Base-by-base conservation (phyloP, 345 rosid genomes). In the Dipteronia dyeriana region DNA sequence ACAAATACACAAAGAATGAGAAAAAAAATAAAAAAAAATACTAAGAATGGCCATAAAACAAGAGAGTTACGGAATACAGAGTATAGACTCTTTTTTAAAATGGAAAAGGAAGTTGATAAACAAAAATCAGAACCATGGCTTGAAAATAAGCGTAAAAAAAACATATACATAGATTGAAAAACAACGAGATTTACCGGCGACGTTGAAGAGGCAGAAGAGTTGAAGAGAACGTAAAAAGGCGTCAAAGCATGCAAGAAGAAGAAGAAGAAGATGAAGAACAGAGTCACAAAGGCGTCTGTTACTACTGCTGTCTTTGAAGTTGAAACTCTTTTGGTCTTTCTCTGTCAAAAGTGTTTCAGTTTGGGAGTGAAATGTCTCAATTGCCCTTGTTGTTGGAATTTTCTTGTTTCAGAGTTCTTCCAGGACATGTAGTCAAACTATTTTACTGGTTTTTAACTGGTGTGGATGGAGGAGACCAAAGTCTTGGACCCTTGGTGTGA, bases 181-280 rank as follows among this genome's bases (percentile, higher is more conserved):
- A 9, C 13, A 20, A 6, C 2, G 53, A 41, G 8, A 67, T 7
- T 71, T 53, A 56, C 64, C 39, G 47, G 49, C 41, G 49, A 71
- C 9, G 9, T 56, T 22, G 71, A 41, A 41, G 29, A 39, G 9
- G 10, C 16, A 0, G 14, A 19, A 16, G 49, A 20, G 8, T 16
- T 2, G n/a, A 19, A 6, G 60, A 25, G 17, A 71, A 29, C 17
- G 17, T 17, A 22, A 71, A 56, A 71, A 38, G 62, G 74, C 61
- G 26, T 26, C 39, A 63, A 63, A 8, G 70, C 70, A 67, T 67
- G 70, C 63, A 59, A 59, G 25, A 20, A 22, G 22, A 22, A 59
- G 38, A 34, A 34, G 38, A 34, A 34, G 34, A 31, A 31, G 19
- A 57, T 5, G 62, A 8, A 57, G 63, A 22, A 19, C 13, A 22